Conservation (phyloP, 2,329 filamentous ascomycete species). For the Anthostomella pinea region DNA sequence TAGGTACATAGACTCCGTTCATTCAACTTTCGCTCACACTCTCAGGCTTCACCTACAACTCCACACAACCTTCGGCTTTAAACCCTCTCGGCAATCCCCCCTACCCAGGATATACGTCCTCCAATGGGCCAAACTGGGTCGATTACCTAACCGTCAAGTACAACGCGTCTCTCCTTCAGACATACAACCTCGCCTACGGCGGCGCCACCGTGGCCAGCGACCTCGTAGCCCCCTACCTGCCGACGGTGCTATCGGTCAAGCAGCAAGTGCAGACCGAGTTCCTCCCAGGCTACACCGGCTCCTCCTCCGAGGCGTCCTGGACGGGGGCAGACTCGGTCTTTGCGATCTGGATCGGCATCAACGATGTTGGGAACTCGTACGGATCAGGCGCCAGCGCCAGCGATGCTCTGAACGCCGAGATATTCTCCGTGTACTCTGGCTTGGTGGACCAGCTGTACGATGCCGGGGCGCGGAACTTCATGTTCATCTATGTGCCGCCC, state of each 20-base stretch:
- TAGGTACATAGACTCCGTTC: slow-evolving; percentile 2
- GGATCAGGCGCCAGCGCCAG: slow-evolving; percentile 30
- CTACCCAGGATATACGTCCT: slow-evolving; percentile 49
- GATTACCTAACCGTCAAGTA: slow-evolving; percentile 46
- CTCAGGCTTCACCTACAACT: slow-evolving; percentile 50
- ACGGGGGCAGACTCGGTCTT: slow-evolving; percentile 39
- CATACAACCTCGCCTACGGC: slow-evolving; percentile 54
- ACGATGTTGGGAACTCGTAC: slow-evolving; percentile 52
- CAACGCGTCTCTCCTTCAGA: slow-evolving; percentile 44
- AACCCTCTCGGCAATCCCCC: slow-evolving; percentile 63
- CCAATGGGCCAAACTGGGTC: slow-evolving; percentile 52
- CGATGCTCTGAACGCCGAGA: slow-evolving; percentile 34
- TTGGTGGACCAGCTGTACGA: slow-evolving; percentile 46
- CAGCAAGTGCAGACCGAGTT: slow-evolving; percentile 47
- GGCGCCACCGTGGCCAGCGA: slow-evolving; percentile 51
- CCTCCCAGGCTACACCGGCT: slow-evolving; percentile 36
- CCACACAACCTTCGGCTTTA: slow-evolving; percentile 46
- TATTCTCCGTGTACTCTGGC: slow-evolving; percentile 42
- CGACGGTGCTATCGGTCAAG: slow-evolving; percentile 46
- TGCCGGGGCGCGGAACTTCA: slow-evolving; percentile 55
- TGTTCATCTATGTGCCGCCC: slow-evolving; percentile 58
- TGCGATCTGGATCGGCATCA: slow-evolving; percentile 53
- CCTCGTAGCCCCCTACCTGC: slow-evolving; percentile 49
- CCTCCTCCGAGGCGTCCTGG: slow-evolving; percentile 36
- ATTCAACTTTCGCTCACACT: neutral